Evolutionary conservation across 345 rosid species (phyloP).

Genomic region (Alliaria petiolata): DNA sequence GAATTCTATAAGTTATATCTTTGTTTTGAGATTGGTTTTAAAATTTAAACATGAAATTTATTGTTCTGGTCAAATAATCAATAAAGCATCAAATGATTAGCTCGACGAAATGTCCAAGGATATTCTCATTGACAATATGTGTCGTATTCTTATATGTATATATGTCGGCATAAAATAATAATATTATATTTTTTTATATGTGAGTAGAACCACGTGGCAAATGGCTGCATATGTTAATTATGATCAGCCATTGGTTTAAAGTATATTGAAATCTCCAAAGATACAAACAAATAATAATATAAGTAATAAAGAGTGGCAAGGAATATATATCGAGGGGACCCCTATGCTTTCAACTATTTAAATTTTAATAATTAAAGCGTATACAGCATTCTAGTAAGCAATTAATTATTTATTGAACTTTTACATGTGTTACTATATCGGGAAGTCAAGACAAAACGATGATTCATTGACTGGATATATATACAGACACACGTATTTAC

Average conservation of each 20-base stretch:
- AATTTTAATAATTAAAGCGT: conserved; percentile 10
- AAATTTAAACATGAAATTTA: not conserved
- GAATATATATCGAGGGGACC: conserved; percentile 23
- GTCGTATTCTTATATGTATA: not conserved
- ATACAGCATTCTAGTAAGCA: not conserved
- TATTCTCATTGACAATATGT: conserved; percentile 10
- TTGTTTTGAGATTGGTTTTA: not conserved
- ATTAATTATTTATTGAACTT: not conserved
- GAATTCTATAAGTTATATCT: not conserved
- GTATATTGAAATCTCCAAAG: not conserved
- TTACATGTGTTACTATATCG: conserved; percentile 22
- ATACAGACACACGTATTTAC: not conserved
- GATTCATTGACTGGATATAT: not conserved
- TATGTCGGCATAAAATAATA: not conserved
- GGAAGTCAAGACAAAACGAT: conserved; percentile 2
- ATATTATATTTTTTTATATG: not conserved
- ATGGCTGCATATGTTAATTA: conserved; percentile 8
- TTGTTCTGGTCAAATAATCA: not conserved
- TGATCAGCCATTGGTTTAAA: not conserved
- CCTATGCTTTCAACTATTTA: conserved; percentile 3
- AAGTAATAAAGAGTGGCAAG: not conserved
- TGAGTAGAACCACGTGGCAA: conserved; percentile 17
- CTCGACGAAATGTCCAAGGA: conserved; percentile 16
- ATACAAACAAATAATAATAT: not conserved
- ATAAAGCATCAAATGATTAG: conserved; percentile 19